Evolutionary conservation across 495 filamentous ascomycete species (phyloP).

Genomic region (Penicillium steckii): DNA sequence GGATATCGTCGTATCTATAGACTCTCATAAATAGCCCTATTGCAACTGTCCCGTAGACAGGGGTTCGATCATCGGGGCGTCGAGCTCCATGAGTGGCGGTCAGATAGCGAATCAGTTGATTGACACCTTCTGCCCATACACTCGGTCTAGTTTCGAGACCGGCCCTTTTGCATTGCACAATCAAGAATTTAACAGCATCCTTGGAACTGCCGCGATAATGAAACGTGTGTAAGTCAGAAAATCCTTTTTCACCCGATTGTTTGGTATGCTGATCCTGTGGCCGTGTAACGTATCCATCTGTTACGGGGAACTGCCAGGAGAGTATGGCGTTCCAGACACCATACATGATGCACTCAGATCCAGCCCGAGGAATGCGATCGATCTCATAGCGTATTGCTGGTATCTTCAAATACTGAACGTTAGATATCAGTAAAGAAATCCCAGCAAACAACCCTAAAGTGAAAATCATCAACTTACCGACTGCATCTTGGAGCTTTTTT

Average conservation of each 20-base stretch:
- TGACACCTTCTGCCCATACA: constrained; percentile 2
- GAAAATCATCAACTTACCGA: too few species aligned
- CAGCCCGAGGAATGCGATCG: too few species aligned
- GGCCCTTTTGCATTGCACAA: constrained; percentile 6
- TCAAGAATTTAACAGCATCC: background rate
- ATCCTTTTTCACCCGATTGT: constrained; percentile 2
- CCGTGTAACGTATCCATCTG: constrained; percentile 8
- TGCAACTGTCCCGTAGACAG: background rate
- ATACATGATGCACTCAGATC: too few species aligned
- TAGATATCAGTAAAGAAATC: too few species aligned
- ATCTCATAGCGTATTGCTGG: too few species aligned
- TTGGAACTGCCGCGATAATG: background rate
- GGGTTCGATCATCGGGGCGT: background rate
- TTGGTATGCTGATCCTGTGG: constrained; percentile 12
- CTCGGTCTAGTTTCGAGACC: background rate
- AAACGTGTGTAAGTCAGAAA: constrained; percentile 7
- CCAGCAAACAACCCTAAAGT: too few species aligned
- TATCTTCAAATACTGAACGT: too few species aligned
- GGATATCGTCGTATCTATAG: background rate
- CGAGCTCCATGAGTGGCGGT: background rate
- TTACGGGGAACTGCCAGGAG: constrained; percentile 1
- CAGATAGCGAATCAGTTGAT: background rate
- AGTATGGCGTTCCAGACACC: constrained; percentile 12
- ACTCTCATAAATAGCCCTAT: background rate
- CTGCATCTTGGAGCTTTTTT: too few species aligned